These are phyloP conservation scores for Mucor indicus DNA, from an alignment of 371 early-diverging fungal genomes.

Conservation along the genomic window DNA sequence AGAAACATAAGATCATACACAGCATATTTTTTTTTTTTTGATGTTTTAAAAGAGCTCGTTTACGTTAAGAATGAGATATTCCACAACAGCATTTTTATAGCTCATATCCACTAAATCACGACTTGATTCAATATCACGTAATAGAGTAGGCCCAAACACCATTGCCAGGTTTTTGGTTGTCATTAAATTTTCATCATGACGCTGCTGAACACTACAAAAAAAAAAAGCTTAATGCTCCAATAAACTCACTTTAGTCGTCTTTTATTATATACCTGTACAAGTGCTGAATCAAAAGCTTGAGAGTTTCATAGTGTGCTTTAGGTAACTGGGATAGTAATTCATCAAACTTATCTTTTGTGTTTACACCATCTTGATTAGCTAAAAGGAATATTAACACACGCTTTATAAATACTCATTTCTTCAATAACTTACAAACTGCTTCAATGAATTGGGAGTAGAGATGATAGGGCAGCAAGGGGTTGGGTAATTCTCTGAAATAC, in stretches of 20 bases:
- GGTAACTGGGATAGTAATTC: constrained; percentile 36
- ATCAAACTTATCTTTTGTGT: constrained; percentile 23
- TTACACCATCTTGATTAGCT: constrained; percentile 20
- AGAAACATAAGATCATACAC: no score
- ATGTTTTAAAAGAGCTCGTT: constrained; percentile 46
- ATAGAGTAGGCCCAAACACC: constrained; percentile 90
- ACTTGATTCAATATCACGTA: constrained; percentile 65
- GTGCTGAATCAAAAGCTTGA: constrained; percentile 33
- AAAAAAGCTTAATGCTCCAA: not conserved
- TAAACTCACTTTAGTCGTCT: no score
- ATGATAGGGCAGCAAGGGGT: constrained; percentile 85
- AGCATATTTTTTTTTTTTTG: no score
- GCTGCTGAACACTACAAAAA: constrained; percentile 50
- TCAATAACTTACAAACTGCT: constrained; percentile 48
- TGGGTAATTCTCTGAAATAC: constrained; percentile 89
- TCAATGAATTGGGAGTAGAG: constrained; percentile 77
- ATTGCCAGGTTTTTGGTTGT: constrained; percentile 84
- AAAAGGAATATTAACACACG: not conserved
- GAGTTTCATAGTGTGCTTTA: constrained; percentile 43
- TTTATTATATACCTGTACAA: constrained; percentile 43
- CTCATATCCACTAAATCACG: constrained; percentile 79
- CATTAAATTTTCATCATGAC: constrained; percentile 75
- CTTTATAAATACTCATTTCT: not conserved
- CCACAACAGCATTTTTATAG: constrained; percentile 72
- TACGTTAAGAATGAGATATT: constrained; percentile 51